Conservation (phyloP, 2,329 filamentous ascomycete species). For the Penicillium palitans region DNA sequence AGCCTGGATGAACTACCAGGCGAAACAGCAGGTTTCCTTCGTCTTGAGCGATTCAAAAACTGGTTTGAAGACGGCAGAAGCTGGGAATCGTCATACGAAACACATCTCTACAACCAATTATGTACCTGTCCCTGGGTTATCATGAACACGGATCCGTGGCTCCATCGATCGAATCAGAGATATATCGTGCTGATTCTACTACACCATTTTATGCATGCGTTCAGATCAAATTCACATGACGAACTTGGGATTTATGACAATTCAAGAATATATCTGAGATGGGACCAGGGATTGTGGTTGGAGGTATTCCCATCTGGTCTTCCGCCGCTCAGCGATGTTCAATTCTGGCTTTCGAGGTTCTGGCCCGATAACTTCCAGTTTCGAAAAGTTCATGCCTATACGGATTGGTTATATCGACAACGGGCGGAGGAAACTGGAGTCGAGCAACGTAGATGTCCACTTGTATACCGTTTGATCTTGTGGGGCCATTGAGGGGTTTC, state of each 20-base stretch:
- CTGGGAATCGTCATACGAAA: slow-evolving; percentile 3
- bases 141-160: background rate
- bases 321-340: background rate
- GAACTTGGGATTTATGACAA: background rate
- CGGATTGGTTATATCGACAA: background rate
- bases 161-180: background rate
- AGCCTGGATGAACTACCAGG: background rate
- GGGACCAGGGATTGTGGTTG: background rate
- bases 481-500: background rate
- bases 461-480: background rate
- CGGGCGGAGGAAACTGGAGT: too few relatives aligned
- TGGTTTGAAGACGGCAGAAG: background rate
- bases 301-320: background rate
- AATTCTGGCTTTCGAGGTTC: background rate
- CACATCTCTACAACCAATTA: background rate
- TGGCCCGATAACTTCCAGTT: background rate
- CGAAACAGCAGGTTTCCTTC: background rate
- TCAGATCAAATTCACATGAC: too few relatives aligned
- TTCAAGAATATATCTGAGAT: background rate
- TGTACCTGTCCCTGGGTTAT: background rate
- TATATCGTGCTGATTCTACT: background rate
- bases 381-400: background rate
- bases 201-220: background rate
- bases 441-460: background rate
- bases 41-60: background rate